These are phyloP conservation scores for Lanmaoa pseudosensibilis DNA, from an alignment of 768 basidiomycete genomes.

Conservation along the genomic window DNA sequence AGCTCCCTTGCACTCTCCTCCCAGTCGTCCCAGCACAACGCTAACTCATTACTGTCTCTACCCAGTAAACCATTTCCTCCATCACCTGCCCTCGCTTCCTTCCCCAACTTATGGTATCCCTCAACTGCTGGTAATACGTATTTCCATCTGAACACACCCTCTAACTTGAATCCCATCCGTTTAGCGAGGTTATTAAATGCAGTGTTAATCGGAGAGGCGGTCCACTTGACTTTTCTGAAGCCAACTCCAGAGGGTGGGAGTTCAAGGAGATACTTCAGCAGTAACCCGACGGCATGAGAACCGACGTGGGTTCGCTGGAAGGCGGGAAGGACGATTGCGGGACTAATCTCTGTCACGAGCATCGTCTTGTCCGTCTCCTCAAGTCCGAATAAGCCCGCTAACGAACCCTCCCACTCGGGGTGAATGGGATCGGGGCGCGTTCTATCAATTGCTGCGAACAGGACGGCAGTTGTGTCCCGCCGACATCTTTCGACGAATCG, in stretches of 20 bases:
- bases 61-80: constrained; percentile 25
- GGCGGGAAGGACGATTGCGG: constrained; percentile 33
- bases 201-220: constrained; percentile 37
- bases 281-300: constrained; percentile 38
- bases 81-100: constrained; percentile 23
- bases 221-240: constrained; percentile 50
- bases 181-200: constrained; percentile 40
- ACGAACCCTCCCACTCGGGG: constrained; percentile 28
- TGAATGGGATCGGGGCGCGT: constrained; percentile 29
- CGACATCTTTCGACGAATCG: constrained; percentile 9
- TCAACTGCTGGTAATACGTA: constrained; percentile 32
- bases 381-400: constrained; percentile 42
- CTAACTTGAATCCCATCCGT: constrained; percentile 47
- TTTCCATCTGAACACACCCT: constrained; percentile 43
- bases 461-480: constrained; percentile 8
- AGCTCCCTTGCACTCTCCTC: constrained; percentile 34
- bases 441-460: constrained; percentile 45
- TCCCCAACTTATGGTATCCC: constrained; percentile 29
- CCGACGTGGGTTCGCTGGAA: constrained; percentile 45
- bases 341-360: constrained; percentile 35
- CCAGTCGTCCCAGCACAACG: constrained; percentile 46
- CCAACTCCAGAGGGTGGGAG: constrained; percentile 35
- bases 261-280: constrained; percentile 36
- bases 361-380: constrained; percentile 17
- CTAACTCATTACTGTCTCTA: constrained; percentile 35